These are phyloP conservation scores for Fragaria nilgerrensis DNA, from an alignment of 306 rosid genomes.

Conservation along the genomic window DNA sequence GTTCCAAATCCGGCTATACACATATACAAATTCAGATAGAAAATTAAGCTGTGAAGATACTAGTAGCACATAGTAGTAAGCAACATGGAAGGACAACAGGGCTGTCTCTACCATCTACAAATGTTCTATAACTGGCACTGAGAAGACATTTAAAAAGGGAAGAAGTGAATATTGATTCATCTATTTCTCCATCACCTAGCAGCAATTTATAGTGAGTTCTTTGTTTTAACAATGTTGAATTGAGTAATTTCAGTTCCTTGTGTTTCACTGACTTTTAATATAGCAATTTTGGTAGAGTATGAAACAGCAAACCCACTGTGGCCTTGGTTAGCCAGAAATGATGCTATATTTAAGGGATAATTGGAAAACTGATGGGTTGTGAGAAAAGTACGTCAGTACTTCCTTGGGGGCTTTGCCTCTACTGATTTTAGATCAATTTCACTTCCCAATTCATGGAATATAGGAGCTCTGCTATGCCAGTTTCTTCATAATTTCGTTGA, in stretches of 20 bases:
- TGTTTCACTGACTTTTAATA: background rate
- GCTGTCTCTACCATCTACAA: background rate
- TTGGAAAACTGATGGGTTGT: background rate
- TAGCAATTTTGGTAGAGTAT: background rate
- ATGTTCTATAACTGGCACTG: background rate
- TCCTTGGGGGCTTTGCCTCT: background rate
- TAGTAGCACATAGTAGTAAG: slow-evolving; percentile 2
- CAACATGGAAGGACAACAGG: background rate
- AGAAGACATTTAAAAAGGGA: background rate
- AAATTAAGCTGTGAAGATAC: slow-evolving; percentile 2
- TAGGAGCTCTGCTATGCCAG: background rate
- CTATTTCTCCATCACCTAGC: background rate
- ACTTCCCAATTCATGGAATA: background rate
- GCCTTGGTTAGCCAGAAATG: background rate
- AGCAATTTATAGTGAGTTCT: background rate
- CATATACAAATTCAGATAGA: slow-evolving; percentile 9
- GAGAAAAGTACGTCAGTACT: background rate
- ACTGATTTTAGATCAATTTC: background rate
- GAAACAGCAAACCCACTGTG: background rate
- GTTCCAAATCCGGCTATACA: slow-evolving; percentile 88
- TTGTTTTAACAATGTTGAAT: background rate
- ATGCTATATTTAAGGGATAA: background rate
- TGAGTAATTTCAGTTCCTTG: background rate
- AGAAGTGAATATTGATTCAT: background rate
- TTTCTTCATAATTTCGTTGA: background rate